Conservation (phyloP, 2,329 filamentous ascomycete genomes). For the Coniochaeta ligniaria region DNA sequence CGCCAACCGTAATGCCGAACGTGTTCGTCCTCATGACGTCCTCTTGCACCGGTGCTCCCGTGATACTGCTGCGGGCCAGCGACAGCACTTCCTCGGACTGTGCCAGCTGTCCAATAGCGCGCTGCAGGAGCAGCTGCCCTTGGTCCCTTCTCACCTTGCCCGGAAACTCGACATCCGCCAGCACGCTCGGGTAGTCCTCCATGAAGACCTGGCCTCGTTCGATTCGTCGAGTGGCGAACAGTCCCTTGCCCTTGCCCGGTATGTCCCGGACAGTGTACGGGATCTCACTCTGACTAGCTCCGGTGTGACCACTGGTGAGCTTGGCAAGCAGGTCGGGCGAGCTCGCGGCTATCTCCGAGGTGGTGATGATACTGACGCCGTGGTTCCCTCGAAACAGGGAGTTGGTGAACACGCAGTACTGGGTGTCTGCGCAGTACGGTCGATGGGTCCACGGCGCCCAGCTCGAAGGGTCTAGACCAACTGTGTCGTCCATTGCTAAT, state of each 20-base stretch:
- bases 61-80: slow-evolving; percentile 5
- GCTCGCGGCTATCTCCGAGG: not conserved
- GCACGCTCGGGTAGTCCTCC: slow-evolving; percentile 23
- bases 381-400: not conserved
- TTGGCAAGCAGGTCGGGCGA: not conserved
- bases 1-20: slow-evolving; percentile 10
- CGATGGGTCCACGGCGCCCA: slow-evolving; percentile 19
- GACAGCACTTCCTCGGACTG: slow-evolving; percentile 3
- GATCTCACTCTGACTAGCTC: not conserved
- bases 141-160: slow-evolving; percentile 10
- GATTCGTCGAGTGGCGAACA: slow-evolving; percentile 24
- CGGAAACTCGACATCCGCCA: slow-evolving; percentile 11
- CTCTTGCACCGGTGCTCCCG: slow-evolving; percentile 9
- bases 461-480: not conserved
- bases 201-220: slow-evolving; percentile 25
- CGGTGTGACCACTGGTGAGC: not conserved
- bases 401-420: not conserved
- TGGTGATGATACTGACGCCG: slow-evolving; percentile 2
- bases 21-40: slow-evolving; percentile 14
- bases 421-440: slow-evolving; percentile 14
- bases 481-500: not conserved
- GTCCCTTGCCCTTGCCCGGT: slow-evolving; percentile 24
- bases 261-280: slow-evolving; percentile 20
- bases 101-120: slow-evolving; percentile 11
- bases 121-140: slow-evolving; percentile 12